Base-by-base conservation (phyloP, 371 early-diverging fungal species). In the Caulochytrium protostelioides region DNA sequence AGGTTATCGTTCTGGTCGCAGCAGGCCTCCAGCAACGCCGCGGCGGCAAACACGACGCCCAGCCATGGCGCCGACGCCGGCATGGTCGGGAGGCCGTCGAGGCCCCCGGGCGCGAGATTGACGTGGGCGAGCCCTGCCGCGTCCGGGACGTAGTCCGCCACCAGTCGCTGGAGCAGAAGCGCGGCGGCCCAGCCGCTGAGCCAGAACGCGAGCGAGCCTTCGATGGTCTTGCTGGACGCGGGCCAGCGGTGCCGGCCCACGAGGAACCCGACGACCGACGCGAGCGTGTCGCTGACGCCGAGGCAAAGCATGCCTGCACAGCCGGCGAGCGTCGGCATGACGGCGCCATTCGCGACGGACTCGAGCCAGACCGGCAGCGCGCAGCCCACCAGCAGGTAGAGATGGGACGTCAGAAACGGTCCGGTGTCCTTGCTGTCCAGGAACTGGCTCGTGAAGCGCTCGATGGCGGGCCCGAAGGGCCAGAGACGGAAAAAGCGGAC, bases 311-410 rank as follows among this genome's bases (percentile, higher is more conserved):
- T 71, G 5, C 91, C 91, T 6, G 76, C 66, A 8, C 80, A 35
- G 12, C 66, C 71, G 25, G 63, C 70, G 22, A 75, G 37, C 14
- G 17, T 15, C 22, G 15, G 9, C 10, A 4, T 6, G 1, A 57
- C 30, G 28, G 49, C 49, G 6, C 49, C 41, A 24, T 62, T 62
- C 44, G 15, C 17, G 31, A 17, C 22, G 22, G 12, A 22, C 31
- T 65, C 68, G 8, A 87, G 50, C 87, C 87, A 91, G 13, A 87
- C 75, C 0, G 87, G 82, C 5, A 69, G 49, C 7, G 87, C 86
- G 48, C 92, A 89, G 1, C 92, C 92, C 12, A 83, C 25, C 10
- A 91, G 45, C 14, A 91, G 54, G 42, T 84, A 86, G 22, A 89
- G 52, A 42, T 91, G 92, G 19, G 81, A 74, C 6, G 87, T 50